Conservation (phyloP, 192 early-diverging fungal species). For the Backusella psychrophila region DNA sequence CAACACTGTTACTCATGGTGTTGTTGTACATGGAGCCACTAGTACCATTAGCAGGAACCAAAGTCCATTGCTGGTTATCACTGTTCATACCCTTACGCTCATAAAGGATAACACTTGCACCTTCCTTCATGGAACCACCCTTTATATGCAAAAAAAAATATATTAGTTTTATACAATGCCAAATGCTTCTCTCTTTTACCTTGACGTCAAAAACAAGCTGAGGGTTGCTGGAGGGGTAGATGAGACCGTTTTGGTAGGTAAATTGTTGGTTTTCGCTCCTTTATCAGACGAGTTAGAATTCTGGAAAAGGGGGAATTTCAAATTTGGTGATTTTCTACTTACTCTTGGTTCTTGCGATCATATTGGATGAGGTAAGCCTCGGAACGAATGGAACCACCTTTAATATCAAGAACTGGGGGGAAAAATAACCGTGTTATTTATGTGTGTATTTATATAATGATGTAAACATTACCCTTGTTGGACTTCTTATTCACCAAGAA, state of each 20-base stretch:
- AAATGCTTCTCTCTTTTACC: background rate
- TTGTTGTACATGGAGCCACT: background rate
- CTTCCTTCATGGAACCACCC: background rate
- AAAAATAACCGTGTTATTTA: background rate
- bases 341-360: constrained; percentile 17
- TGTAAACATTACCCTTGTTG: background rate
- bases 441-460: background rate
- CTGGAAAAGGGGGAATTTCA: no score
- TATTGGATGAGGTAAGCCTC: constrained; percentile 2
- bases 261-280: constrained; percentile 21
- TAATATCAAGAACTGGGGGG: background rate
- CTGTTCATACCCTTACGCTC: constrained; percentile 8
- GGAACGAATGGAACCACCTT: background rate
- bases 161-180: background rate
- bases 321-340: background rate
- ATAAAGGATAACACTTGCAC: constrained; percentile 9
- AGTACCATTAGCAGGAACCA: background rate
- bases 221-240: constrained; percentile 1
- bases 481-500: constrained; percentile 26
- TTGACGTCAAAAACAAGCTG: constrained; percentile 21
- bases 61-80: constrained; percentile 24
- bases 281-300: no score
- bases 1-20: background rate
- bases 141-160: background rate
- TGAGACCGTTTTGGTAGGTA: constrained; percentile 17